Percentiles rank a stretch among this genome's conserved stretches.
Evolutionary conservation across 2,329 filamentous ascomycete genomes (phyloP).

Genomic region (Fonsecaea erecta): DNA sequence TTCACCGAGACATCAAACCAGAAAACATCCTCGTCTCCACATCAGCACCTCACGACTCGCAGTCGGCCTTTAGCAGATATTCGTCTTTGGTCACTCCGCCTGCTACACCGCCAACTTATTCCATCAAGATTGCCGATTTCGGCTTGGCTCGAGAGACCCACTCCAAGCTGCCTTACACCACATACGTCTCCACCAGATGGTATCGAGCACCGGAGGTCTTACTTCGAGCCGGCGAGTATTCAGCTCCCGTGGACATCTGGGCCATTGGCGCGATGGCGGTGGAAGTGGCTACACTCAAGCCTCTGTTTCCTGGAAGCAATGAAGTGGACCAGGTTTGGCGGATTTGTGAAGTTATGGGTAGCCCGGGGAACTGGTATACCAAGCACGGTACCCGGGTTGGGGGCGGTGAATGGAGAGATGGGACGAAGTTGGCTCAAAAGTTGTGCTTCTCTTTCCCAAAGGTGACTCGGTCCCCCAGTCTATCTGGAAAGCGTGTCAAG

Average conservation of each 20-base stretch:
- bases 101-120: slow-evolving; percentile 89
- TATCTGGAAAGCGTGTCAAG: slow-evolving; percentile 22
- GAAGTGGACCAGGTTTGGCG: slow-evolving; percentile 99
- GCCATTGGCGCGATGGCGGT: slow-evolving; percentile 98
- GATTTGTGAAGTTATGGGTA: slow-evolving; percentile 99
- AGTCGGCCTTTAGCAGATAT: slow-evolving; percentile 87
- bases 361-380: slow-evolving; percentile 96
- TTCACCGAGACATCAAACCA: slow-evolving; percentile 98
- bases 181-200: slow-evolving; percentile 97
- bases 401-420: slow-evolving; percentile 96
- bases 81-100: slow-evolving; percentile 92
- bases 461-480: slow-evolving; percentile 46
- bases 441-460: slow-evolving; percentile 97
- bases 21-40: slow-evolving; percentile 98
- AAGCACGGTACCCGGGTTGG: slow-evolving; percentile 85
- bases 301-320: slow-evolving; percentile 94
- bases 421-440: slow-evolving; percentile 88
- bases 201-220: slow-evolving; percentile 92
- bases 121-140: slow-evolving; percentile 98
- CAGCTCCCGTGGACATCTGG: slow-evolving; percentile 97
- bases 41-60: slow-evolving; percentile 78
- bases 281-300: slow-evolving; percentile 94
- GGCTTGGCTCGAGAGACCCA: slow-evolving; percentile 96
- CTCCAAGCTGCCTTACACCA: slow-evolving; percentile 94
- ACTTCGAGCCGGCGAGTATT: slow-evolving; percentile 91